Percentiles rank a stretch among this genome's conserved stretches.
These are phyloP conservation scores for Cystobasidium tubakii DNA, from an alignment of 768 basidiomycete species.

Conservation along the genomic window DNA sequence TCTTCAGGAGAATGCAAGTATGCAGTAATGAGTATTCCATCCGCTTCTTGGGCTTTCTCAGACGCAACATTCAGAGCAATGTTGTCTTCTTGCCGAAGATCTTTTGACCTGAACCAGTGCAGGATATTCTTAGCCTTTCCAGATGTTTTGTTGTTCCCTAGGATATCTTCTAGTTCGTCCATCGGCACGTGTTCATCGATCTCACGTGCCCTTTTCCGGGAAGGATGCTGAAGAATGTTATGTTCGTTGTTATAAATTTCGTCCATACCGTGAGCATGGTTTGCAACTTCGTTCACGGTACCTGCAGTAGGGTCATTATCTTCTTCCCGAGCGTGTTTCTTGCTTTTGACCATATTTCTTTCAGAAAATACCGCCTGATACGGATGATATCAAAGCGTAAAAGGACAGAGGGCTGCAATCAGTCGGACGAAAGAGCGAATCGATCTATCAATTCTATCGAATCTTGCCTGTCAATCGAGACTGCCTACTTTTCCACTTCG, in stretches of 20 bases:
- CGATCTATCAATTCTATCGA: too few species aligned
- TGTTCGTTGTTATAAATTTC: not conserved
- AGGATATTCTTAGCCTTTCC: constrained; percentile 7
- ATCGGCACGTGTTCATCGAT: constrained; percentile 2
- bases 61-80: not conserved
- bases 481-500: too few species aligned
- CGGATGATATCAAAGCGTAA: too few species aligned
- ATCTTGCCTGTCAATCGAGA: too few species aligned
- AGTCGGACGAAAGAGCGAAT: too few species aligned
- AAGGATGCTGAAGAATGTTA: constrained; percentile 3
- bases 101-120: constrained; percentile 29
- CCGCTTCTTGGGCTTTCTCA: constrained; percentile 6
- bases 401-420: too few species aligned
- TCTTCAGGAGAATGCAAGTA: constrained; percentile 19
- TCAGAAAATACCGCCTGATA: too few species aligned
- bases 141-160: not conserved
- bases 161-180: constrained; percentile 9
- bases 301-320: too few species aligned
- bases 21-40: not conserved
- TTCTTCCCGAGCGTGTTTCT: too few species aligned
- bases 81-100: constrained; percentile 32
- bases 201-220: constrained; percentile 9
- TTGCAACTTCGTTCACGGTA: not conserved
- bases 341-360: too few species aligned
- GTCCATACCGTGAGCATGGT: constrained; percentile 6